phyloP scores from a whole-genome alignment of 164 flowering plant genomes.

The Echeveria elegans region DNA sequence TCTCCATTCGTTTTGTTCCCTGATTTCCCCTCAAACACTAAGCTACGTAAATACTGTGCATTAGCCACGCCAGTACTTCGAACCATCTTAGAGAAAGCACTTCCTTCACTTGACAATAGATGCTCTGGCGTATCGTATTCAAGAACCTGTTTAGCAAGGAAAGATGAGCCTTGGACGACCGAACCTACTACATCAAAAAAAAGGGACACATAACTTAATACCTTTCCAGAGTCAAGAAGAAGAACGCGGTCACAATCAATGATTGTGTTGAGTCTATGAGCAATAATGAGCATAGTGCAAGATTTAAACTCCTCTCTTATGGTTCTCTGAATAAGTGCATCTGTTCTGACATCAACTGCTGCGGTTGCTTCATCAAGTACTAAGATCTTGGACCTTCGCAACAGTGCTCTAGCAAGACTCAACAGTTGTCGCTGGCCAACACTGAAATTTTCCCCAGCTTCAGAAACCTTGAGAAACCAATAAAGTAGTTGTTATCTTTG shows the following conservation, averaged over 20 bases:
- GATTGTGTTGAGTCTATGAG: conserved; percentile 90
- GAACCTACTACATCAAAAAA: neutral
- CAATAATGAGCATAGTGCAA: conserved; percentile 95
- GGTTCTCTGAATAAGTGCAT: conserved; percentile 95
- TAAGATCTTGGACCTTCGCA: conserved; percentile 91
- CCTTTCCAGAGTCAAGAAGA: conserved; percentile 86
- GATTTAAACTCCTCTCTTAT: conserved; percentile 92
- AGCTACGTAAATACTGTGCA: conserved; percentile 82
- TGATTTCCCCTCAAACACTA: conserved; percentile 49
- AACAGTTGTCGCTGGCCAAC: conserved; percentile 95
- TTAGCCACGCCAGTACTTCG: conserved; percentile 95
- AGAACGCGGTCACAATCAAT: conserved; percentile 90
- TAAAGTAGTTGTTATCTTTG: neutral
- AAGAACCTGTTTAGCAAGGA: conserved; percentile 39
- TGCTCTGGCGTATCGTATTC: conserved; percentile 80
- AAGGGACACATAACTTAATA: conserved; percentile 17
- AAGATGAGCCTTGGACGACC: neutral
- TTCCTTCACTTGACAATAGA: conserved; percentile 54
- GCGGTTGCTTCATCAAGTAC: conserved; percentile 99
- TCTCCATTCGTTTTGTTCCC: conserved; percentile 31
- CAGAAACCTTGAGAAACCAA: conserved; percentile 56
- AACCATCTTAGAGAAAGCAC: conserved; percentile 95
- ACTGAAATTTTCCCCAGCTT: conserved; percentile 97
- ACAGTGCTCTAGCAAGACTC: conserved; percentile 93
- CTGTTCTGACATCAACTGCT: conserved; percentile 98